phyloP scores from a whole-genome alignment of 495 filamentous ascomycete genomes.

The Penicillium cosmopolitanum region DNA sequence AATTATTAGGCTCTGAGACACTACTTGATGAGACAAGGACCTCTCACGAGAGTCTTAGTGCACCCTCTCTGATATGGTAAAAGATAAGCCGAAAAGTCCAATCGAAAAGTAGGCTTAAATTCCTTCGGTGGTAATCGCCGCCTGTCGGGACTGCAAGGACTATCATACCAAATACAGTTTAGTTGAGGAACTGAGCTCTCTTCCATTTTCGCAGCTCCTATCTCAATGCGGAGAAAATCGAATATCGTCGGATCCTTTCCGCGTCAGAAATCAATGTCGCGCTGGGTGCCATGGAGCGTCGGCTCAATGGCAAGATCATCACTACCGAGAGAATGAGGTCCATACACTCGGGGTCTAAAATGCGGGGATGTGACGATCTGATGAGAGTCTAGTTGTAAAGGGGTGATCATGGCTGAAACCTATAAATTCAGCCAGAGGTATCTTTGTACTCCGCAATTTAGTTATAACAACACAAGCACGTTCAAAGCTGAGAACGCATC shows the following conservation, averaged over 20 bases:
- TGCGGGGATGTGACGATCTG: background rate
- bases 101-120: too few species aligned
- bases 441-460: background rate
- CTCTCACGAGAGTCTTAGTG: too few species aligned
- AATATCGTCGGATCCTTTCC: conserved; percentile 1
- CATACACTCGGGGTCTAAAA: background rate
- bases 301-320: background rate
- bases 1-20: too few species aligned
- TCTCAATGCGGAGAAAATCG: background rate
- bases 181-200: background rate
- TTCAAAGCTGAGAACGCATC: background rate
- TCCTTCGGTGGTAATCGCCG: too few species aligned
- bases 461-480: background rate
- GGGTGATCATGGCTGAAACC: background rate
- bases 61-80: too few species aligned
- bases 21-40: too few species aligned
- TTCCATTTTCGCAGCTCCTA: background rate
- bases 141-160: background rate
- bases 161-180: background rate
- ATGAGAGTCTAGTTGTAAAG: background rate
- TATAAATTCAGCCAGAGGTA: conserved; percentile 1
- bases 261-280: background rate
- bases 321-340: background rate
- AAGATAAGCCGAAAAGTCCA: too few species aligned
- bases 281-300: background rate